A percentile compares a stretch with the other conserved stretches of the same genome.
phyloP scores from a whole-genome alignment of 331 rosid species.

The Malus hybrid region DNA sequence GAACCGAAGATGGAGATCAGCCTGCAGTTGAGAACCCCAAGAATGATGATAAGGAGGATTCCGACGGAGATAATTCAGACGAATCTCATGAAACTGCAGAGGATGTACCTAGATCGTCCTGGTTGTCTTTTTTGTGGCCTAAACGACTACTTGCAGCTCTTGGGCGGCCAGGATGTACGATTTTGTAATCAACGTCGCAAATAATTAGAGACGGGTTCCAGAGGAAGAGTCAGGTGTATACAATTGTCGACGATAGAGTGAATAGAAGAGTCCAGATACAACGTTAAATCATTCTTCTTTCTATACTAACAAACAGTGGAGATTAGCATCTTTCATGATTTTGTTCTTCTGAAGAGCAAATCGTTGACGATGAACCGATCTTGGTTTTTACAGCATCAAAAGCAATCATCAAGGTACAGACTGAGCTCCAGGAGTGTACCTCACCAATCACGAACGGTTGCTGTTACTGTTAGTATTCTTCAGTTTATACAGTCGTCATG shows the following conservation, averaged over 20 bases:
- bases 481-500: neutral
- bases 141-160: conserved; percentile 47
- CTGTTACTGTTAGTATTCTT: neutral
- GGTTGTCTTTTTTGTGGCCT: conserved; percentile 62
- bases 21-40: conserved; percentile 31
- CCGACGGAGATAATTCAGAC: conserved; percentile 36
- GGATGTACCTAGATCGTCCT: conserved; percentile 26
- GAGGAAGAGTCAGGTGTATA: no score
- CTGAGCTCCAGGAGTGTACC: neutral
- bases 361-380: neutral
- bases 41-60: conserved; percentile 28
- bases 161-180: conserved; percentile 37
- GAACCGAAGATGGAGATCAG: conserved; percentile 28
- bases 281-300: neutral
- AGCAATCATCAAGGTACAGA: neutral
- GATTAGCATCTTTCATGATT: neutral
- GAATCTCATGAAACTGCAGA: conserved; percentile 43
- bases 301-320: neutral
- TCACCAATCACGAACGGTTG: neutral
- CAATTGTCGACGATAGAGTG: neutral
- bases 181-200: conserved; percentile 11
- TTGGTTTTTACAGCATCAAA: neutral
- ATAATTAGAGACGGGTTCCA: neutral
- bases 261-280: no score
- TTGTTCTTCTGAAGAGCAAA: neutral